These are phyloP conservation scores for Chrysopogon serrulatus DNA, from an alignment of 176 grass and related monocot species.

Conservation along the genomic window DNA sequence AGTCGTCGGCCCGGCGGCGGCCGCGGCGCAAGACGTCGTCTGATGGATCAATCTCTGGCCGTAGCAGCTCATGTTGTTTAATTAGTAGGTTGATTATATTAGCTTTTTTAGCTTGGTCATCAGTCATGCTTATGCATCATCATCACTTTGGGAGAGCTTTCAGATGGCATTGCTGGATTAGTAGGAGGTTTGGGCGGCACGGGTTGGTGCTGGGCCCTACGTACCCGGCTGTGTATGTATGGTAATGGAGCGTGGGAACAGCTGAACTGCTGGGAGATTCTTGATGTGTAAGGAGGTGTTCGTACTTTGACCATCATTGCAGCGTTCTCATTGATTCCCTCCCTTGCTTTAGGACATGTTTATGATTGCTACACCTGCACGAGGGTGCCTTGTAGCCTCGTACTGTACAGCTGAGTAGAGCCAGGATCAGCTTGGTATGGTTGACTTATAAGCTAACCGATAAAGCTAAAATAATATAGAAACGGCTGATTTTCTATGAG, in stretches of 20 bases:
- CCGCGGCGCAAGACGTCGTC: conserved; percentile 5
- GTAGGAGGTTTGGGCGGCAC: neutral
- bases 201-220: neutral
- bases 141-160: neutral
- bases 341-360: neutral
- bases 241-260: neutral
- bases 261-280: neutral
- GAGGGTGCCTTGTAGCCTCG: no score
- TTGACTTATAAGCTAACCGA: no score
- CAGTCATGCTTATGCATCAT: no score
- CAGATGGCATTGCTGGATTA: neutral
- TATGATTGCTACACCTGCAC: no score
- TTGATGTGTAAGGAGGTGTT: neutral
- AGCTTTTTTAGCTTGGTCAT: neutral
- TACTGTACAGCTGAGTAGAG: no score
- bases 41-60: neutral
- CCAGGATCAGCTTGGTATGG: no score
- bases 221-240: neutral
- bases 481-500: no score
- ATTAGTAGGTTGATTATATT: neutral
- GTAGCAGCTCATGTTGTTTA: neutral
- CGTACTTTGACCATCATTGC: conserved; percentile 38
- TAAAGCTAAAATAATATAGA: no score
- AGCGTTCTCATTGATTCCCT: conserved; percentile 9
- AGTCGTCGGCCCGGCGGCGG: neutral